Conservation (phyloP, 2,329 filamentous ascomycete species). For the Chrysoporthe deuterocubensis region DNA sequence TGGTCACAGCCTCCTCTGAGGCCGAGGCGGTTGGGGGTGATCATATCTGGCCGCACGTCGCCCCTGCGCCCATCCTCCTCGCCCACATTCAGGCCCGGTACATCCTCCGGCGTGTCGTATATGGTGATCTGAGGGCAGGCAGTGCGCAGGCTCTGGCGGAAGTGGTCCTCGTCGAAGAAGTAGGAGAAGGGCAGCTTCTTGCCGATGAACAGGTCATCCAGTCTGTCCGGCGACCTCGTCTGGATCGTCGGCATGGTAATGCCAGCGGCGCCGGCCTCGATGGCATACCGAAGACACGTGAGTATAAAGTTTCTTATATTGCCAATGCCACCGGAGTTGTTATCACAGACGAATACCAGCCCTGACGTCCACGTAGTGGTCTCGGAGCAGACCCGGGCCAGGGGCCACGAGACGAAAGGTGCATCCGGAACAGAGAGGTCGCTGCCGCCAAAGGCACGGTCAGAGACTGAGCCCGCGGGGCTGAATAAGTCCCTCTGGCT, state of each 20-base stretch:
- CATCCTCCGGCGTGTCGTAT: conserved; percentile 42
- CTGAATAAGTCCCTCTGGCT: not conserved
- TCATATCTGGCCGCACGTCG: conserved; percentile 38
- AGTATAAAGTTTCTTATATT: conserved; percentile 57
- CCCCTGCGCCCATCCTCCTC: conserved; percentile 21
- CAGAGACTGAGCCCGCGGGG: not conserved
- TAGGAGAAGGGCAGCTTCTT: conserved; percentile 45
- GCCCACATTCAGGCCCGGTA: conserved; percentile 39
- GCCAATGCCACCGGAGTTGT: conserved; percentile 55
- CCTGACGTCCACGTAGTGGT: conserved; percentile 45
- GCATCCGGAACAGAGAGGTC: conserved; percentile 45
- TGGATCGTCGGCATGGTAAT: conserved; percentile 51
- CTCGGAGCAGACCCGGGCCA: conserved; percentile 49
- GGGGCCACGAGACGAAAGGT: conserved; percentile 51
- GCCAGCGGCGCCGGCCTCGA: conserved; percentile 52
- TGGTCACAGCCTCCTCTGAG: conserved; percentile 44
- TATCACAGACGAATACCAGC: conserved; percentile 52
- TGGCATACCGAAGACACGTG: conserved; percentile 53
- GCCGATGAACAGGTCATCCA: conserved; percentile 47
- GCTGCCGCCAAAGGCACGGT: conserved; percentile 31
- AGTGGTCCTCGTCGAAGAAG: conserved; percentile 53
- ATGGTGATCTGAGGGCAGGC: conserved; percentile 50
- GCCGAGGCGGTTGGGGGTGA: conserved; percentile 48
- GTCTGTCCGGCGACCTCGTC: conserved; percentile 45
- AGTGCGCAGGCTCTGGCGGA: conserved; percentile 41